Percentiles rank a stretch among this genome's conserved stretches.
These are phyloP conservation scores for Liriodendron chinense DNA, from an alignment of 164 flowering plant species.

Conservation along the genomic window DNA sequence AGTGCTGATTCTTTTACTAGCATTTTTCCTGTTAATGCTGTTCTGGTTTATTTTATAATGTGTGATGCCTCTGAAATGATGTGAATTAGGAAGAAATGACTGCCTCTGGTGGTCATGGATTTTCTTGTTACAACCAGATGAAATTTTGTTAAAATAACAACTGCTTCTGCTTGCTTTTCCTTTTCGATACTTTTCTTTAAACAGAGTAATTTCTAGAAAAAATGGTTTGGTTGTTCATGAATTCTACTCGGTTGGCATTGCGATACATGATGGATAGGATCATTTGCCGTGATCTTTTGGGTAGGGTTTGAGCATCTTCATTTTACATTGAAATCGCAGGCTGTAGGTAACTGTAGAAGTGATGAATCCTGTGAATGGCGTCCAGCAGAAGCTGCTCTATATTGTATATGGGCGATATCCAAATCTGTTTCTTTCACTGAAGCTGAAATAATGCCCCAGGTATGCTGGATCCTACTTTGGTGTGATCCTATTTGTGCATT, in stretches of 20 bases:
- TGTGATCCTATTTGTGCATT: not conserved
- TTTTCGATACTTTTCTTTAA: too few relatives aligned
- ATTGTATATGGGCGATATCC: slow-evolving; percentile 86
- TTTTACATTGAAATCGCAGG: slow-evolving; percentile 40
- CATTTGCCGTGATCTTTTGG: not conserved
- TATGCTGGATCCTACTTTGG: slow-evolving; percentile 16
- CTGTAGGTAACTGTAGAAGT: slow-evolving; percentile 47
- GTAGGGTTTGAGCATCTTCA: slow-evolving; percentile 6
- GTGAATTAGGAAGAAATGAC: too few relatives aligned
- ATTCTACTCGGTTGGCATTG: not conserved
- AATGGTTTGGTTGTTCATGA: too few relatives aligned
- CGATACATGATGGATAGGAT: not conserved
- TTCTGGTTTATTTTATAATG: too few relatives aligned
- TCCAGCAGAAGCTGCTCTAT: slow-evolving; percentile 91
- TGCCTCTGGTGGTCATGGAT: too few relatives aligned
- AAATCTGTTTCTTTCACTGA: slow-evolving; percentile 68
- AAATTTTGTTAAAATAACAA: too few relatives aligned
- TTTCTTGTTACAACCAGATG: too few relatives aligned
- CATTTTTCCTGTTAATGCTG: too few relatives aligned
- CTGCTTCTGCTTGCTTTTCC: too few relatives aligned
- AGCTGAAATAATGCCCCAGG: slow-evolving; percentile 96
- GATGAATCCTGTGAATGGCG: slow-evolving; percentile 66
- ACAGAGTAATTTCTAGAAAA: too few relatives aligned
- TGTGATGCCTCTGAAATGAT: too few relatives aligned
- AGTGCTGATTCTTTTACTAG: too few relatives aligned